These are phyloP conservation scores for Beverwykella pulmonaria DNA, from an alignment of 495 filamentous ascomycete species.

Conservation along the genomic window DNA sequence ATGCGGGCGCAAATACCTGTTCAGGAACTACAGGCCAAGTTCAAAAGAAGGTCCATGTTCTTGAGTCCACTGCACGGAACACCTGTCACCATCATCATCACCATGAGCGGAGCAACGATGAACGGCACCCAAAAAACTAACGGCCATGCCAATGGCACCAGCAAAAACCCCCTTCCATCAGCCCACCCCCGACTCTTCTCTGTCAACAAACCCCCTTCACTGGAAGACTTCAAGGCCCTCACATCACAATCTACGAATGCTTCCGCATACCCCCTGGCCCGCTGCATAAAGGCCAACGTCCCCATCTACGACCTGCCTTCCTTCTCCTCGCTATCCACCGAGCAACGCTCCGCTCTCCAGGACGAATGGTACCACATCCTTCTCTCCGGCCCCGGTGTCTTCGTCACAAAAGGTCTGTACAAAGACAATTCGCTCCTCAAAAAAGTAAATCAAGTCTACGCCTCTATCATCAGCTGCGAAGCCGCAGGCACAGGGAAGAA, in stretches of 20 bases:
- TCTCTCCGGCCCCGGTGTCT: conserved; percentile 55
- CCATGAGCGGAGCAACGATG: neutral
- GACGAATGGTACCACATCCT: conserved; percentile 62
- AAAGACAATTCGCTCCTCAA: conserved; percentile 41
- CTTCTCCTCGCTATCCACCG: conserved; percentile 37
- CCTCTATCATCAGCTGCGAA: conserved; percentile 52
- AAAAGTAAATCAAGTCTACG: conserved; percentile 50
- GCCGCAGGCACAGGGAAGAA: conserved; percentile 34
- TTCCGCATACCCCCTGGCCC: conserved; percentile 51
- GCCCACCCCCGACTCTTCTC: conserved; percentile 35
- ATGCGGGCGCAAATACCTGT: neutral
- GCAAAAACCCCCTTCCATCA: neutral
- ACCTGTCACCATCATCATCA: too few species aligned
- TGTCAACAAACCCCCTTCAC: conserved; percentile 28
- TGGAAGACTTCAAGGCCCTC: conserved; percentile 48
- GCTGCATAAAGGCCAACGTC: conserved; percentile 50
- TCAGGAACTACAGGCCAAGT: neutral
- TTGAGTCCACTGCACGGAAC: too few species aligned
- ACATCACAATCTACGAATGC: conserved; percentile 45
- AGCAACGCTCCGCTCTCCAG: conserved; percentile 46
- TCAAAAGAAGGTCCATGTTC: neutral
- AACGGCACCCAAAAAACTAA: neutral
- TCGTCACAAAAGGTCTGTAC: conserved; percentile 55
- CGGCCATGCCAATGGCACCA: neutral
- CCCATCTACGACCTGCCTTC: conserved; percentile 55